phyloP scores from a whole-genome alignment of 1,284 basidiomycete species.

The Ganoderma meredithae region DNA sequence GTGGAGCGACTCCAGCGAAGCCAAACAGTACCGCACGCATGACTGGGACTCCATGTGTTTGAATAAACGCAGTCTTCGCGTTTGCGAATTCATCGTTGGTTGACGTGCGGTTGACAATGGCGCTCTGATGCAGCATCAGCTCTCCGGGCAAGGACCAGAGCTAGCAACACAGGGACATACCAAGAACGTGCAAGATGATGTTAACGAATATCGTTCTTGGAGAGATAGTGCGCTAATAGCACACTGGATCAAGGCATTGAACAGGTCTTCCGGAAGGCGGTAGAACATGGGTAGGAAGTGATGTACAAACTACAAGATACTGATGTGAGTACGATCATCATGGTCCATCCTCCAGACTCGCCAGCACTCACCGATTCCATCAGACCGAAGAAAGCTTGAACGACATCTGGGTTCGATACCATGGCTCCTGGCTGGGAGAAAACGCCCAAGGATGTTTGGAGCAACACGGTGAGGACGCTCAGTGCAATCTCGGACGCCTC shows the following conservation, averaged over 20 bases:
- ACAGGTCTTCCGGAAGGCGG: conserved; percentile 66
- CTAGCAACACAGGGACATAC: conserved; percentile 53
- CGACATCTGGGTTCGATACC: conserved; percentile 88
- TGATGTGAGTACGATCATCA: neutral
- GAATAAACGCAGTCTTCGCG: conserved; percentile 59
- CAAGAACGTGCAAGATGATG: conserved; percentile 82
- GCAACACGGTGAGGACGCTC: conserved; percentile 62
- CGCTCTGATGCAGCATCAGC: conserved; percentile 48
- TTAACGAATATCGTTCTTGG: conserved; percentile 89
- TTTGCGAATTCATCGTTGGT: conserved; percentile 59
- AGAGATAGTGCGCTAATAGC: conserved; percentile 74
- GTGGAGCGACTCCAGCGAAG: conserved; percentile 82
- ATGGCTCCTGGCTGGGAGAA: conserved; percentile 70
- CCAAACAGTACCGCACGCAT: conserved; percentile 78
- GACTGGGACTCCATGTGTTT: conserved; percentile 71
- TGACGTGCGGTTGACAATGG: conserved; percentile 68
- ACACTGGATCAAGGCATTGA: conserved; percentile 78
- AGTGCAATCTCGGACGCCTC: conserved; percentile 57
- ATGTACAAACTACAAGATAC: conserved; percentile 64
- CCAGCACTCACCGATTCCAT: conserved; percentile 65
- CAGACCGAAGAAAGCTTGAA: conserved; percentile 87
- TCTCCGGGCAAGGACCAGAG: neutral
- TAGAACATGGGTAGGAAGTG: conserved; percentile 80
- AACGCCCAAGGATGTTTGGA: conserved; percentile 65
- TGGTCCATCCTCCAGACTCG: neutral